Percentiles rank a stretch among this genome's conserved stretches.
Conservation (phyloP, 2,329 filamentous ascomycete species). For the Trichoderma afroharzianum region DNA sequence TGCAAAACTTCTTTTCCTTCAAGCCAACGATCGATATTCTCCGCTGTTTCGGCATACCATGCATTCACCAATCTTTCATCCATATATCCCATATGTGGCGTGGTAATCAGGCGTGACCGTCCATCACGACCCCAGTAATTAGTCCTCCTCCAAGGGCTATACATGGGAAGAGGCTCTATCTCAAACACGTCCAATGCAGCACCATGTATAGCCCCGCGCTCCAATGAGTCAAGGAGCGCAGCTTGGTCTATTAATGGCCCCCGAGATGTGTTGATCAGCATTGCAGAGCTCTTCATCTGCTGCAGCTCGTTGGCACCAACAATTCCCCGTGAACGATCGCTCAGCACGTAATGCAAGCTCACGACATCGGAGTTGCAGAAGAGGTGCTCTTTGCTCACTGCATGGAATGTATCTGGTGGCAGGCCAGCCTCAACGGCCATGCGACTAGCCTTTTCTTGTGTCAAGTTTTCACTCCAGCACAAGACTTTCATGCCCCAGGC, state of each 20-base stretch:
- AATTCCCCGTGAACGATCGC: conserved; percentile 58
- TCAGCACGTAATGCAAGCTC: conserved; percentile 65
- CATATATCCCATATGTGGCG: conserved; percentile 73
- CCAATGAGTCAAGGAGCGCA: conserved; percentile 57
- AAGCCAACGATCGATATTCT: conserved; percentile 56
- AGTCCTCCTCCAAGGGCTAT: background rate
- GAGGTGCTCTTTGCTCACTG: conserved; percentile 59
- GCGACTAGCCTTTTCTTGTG: conserved; percentile 58
- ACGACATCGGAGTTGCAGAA: conserved; percentile 38
- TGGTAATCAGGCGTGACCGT: conserved; percentile 58
- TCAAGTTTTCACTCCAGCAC: conserved; percentile 62
- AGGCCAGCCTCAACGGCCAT: conserved; percentile 55
- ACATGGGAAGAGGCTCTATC: conserved; percentile 58
- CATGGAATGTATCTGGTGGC: conserved; percentile 53
- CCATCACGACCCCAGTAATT: conserved; percentile 41
- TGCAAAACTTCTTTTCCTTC: conserved; percentile 21
- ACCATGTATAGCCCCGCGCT: conserved; percentile 58
- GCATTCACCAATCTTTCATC: conserved; percentile 59
- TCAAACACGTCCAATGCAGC: conserved; percentile 73
- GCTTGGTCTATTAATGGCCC: conserved; percentile 66
- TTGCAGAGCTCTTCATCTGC: conserved; percentile 58
- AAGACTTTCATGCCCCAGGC: conserved; percentile 53
- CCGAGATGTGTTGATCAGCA: conserved; percentile 70
- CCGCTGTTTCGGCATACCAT: conserved; percentile 66
- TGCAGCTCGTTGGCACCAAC: conserved; percentile 54